Conservation (phyloP, 2,329 filamentous ascomycete genomes). For the Fusarium oligoseptatum region DNA sequence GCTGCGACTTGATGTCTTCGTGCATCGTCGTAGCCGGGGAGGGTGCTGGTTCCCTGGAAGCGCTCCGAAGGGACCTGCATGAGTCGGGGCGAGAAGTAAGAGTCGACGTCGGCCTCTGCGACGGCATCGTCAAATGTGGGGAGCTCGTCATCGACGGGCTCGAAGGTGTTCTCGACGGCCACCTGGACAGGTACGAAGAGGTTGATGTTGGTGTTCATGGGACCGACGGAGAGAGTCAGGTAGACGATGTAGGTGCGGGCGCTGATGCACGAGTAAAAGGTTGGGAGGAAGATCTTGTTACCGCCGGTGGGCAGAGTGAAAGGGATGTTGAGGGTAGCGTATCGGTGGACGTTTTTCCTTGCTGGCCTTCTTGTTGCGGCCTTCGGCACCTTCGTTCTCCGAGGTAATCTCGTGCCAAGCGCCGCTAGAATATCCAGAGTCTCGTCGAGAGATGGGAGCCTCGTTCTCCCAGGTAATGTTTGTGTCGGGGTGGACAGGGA, state of each 20-base stretch:
- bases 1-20: conserved; percentile 46
- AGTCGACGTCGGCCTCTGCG: conserved; percentile 58
- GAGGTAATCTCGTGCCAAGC: conserved; percentile 54
- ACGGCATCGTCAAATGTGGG: conserved; percentile 66
- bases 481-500: conserved; percentile 55
- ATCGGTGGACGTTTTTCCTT: conserved; percentile 55
- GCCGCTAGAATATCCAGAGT: conserved; percentile 66
- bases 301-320: conserved; percentile 61
- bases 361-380: conserved; percentile 44
- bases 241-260: conserved; percentile 68
- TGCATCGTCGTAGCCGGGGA: conserved; percentile 58
- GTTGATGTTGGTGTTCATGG: conserved; percentile 58
- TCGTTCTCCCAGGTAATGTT: conserved; percentile 59
- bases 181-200: conserved; percentile 66
- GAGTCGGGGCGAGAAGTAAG: conserved; percentile 57
- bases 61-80: conserved; percentile 52
- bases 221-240: conserved; percentile 59
- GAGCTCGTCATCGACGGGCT: conserved; percentile 51
- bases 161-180: conserved; percentile 56
- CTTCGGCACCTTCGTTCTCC: conserved; percentile 50
- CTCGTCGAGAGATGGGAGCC: conserved; percentile 55
- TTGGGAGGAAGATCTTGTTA: conserved; percentile 66
- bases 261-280: conserved; percentile 70
- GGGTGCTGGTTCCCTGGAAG: conserved; percentile 49
- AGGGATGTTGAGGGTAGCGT: conserved; percentile 61